Evolutionary conservation across 192 early-diverging fungal species (phyloP), one percentile per base, ranked within the genome.

Genomic region (Coemansia erecta): DNA sequence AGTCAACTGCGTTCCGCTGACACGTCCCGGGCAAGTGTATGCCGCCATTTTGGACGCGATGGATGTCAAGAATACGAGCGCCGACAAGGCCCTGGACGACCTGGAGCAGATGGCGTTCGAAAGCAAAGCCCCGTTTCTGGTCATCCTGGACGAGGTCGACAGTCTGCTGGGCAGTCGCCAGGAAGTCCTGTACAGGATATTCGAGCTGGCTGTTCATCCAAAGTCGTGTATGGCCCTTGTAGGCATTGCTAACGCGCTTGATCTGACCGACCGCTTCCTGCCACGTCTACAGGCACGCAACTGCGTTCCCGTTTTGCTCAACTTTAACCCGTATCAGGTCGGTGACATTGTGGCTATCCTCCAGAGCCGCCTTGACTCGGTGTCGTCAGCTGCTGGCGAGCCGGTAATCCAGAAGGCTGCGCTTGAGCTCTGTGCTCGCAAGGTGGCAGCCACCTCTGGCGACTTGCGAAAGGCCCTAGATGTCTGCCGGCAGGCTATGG

Each of bases 141-240:
- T 94, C 2, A 78, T 98, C 8, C 78, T 98, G 14, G 96, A 98
- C 70, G 96, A 98, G 71, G 90, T 98, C 49, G 94, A 98, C 66
- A 84, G 87, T 12, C 80, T 98, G 26, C 50, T 93, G 23, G 89
- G 90, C 15, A 83, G 78, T 62, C 84, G 93, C 54, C 87, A 93
- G 72, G 84, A 90, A 8, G 86, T 94, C 0, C 75, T 98, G 15
- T 98, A 98, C 73, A 86, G 88, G 17, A 70, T 98, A 10, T 98
- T 96, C 78, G 88, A 90, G 58, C 53, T 74, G 40, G 81, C 77
- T 0, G 78, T 72, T 8, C 68, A 80, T 19, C 76, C 84, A 4
- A 53, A 68, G 8, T 90, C 92, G 52, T 74, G 81, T 0, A 61
- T 98, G 39, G 84, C 86, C 0, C 67, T 98, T 35, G 85, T 98